phyloP scores from a whole-genome alignment of 192 early-diverging fungal species.

The Backusella tuberculispora region DNA sequence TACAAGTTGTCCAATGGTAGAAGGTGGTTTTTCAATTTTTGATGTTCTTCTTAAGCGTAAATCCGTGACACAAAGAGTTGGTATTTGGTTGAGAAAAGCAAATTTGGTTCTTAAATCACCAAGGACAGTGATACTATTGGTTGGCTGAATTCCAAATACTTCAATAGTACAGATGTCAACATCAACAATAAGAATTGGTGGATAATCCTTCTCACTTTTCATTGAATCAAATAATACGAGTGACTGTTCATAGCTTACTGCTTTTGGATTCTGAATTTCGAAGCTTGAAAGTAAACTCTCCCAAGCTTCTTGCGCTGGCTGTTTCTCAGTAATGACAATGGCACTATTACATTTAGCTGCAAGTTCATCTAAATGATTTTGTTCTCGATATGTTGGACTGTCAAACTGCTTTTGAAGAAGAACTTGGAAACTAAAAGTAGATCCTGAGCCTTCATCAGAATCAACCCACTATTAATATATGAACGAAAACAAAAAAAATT shows the following conservation, averaged over 20 bases:
- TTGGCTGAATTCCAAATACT: background rate
- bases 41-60: background rate
- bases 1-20: constrained; percentile 2
- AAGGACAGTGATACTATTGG: background rate
- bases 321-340: constrained; percentile 7
- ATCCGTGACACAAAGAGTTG: constrained; percentile 7
- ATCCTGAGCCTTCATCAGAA: constrained; percentile 68
- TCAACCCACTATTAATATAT: constrained; percentile 29
- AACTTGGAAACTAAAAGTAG: constrained; percentile 68
- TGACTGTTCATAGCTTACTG: background rate
- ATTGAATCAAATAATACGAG: background rate
- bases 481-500: background rate
- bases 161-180: constrained; percentile 1
- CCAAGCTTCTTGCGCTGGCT: background rate
- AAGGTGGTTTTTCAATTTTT: background rate
- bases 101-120: background rate
- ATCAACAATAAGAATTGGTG: constrained; percentile 18
- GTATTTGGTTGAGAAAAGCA: background rate
- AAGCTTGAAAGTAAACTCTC: background rate
- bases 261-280: background rate
- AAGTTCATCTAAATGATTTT: constrained; percentile 18
- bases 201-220: background rate
- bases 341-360: background rate
- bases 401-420: constrained; percentile 11
- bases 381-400: constrained; percentile 23